Evolutionary conservation across 352 stramenopile genomes (phyloP), one percentile per base, ranked within the genome.

Genomic region (Pseudoperonospora humuli): DNA sequence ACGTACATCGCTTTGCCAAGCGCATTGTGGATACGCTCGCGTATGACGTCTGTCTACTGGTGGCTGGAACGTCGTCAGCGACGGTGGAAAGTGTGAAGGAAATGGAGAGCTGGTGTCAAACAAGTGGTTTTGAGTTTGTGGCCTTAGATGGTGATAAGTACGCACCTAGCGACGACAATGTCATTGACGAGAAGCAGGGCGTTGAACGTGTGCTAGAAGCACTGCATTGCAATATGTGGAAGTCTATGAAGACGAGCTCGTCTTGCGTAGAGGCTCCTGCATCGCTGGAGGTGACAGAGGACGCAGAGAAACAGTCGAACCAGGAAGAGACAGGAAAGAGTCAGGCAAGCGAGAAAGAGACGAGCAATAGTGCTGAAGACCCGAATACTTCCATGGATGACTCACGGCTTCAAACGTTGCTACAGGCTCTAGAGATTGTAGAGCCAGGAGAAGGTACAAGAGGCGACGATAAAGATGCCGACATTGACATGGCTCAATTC

Each of bases 221-320:
- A 9, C 48, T 91, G 34, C 61, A 91, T 15, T 86, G 75, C 54
- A 87, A 75, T 34, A 83, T 88, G 69, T 91, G 78, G 78, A 45
- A 47, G 10, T 86, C 78, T 1, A 88, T 91, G 71, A 65, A 76
- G 40, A 81, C 75, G 61, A 47, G 55, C 1, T 41, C 42, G 41
- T 43, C 40, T 1, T 44, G 59, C 5, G 20, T 13, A 1, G 36
- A 44, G 17, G n/a, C 4, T 11, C 18, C 15, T 20, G 8, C 32
- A 3, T 10, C 26, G n/a, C 13, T 40, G 13, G 28, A 46, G 26
- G 20, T 45, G 9, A 32, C 13, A 17, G 36, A 41, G 10, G 7
- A 13, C 1, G 7, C 1, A 21, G 13, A 18, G 8, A 41, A 40
- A 19, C 40, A 48, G 23, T 14, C 15, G 54, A 21, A 54, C 18